phyloP scores from a whole-genome alignment of 805 yeast genomes.

The Ascoidea tarda region DNA sequence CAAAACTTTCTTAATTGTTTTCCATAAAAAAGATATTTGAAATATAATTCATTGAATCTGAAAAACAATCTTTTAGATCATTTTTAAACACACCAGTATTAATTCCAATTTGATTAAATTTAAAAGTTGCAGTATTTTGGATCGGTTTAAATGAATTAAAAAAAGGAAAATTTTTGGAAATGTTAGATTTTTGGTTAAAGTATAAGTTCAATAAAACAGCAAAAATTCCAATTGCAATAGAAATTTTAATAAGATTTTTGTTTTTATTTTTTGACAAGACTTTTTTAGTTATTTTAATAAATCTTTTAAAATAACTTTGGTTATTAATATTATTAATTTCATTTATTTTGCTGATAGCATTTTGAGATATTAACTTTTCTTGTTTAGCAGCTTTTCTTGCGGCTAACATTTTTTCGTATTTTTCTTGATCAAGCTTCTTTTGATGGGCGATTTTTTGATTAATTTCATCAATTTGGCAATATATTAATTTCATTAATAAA shows the following conservation, averaged over 20 bases:
- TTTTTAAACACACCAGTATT: no score
- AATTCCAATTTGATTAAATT: no score
- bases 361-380: no score
- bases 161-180: no score
- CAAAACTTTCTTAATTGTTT: no score
- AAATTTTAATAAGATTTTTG: not conserved
- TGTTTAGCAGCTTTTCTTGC: not conserved
- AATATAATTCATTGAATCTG: no score
- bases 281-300: not conserved
- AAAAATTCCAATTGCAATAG: conserved; percentile 7
- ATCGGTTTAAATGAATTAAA: no score
- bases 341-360: no score
- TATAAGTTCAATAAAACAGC: conserved; percentile 2
- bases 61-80: no score
- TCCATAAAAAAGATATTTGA: no score
- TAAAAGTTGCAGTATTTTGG: no score
- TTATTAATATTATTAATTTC: not conserved
- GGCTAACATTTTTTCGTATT: not conserved
- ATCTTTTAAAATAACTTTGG: not conserved
- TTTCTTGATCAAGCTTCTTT: conserved; percentile 2
- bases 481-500: no score
- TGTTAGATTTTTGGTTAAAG: not conserved
- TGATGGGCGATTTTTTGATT: not conserved
- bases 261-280: not conserved
- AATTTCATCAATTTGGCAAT: not conserved